These are phyloP conservation scores for Monosporozyma aerobia DNA, from an alignment of 805 yeast species.

Conservation along the genomic window DNA sequence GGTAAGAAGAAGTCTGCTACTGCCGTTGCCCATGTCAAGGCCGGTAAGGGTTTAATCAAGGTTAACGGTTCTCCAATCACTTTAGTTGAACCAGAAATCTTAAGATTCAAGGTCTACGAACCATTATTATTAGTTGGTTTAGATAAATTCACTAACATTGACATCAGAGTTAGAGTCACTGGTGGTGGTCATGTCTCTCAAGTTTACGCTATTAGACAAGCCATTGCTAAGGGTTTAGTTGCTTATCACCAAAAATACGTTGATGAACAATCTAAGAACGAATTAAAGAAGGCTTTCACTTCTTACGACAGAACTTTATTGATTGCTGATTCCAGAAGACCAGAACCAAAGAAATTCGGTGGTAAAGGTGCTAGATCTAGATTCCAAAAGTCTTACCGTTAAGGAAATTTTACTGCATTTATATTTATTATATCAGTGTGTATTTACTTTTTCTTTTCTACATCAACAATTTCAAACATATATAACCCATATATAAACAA, in stretches of 20 bases:
- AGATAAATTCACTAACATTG: constrained; percentile 97
- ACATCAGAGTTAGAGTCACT: constrained; percentile 97
- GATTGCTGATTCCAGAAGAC: constrained; percentile 99
- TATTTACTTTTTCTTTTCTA: constrained; percentile 1
- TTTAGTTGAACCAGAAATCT: constrained; percentile 97
- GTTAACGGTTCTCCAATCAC: constrained; percentile 99
- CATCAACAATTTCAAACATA: constrained; percentile 1
- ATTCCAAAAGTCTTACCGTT: constrained; percentile 99
- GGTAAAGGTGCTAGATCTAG: constrained; percentile 99
- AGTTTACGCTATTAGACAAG: constrained; percentile 99
- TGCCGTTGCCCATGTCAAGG: constrained; percentile 99
- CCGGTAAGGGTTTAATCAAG: constrained; percentile 98
- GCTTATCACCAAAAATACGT: constrained; percentile 99
- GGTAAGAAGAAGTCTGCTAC: constrained; percentile 99
- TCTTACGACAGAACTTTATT: constrained; percentile 98
- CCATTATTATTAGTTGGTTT: constrained; percentile 97
- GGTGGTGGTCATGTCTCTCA: constrained; percentile 99
- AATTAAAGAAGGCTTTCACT: constrained; percentile 95
- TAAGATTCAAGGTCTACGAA: constrained; percentile 99
- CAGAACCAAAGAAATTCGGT: constrained; percentile 99
- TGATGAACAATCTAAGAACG: constrained; percentile 99
- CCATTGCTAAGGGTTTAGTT: constrained; percentile 98
- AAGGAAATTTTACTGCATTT: constrained; percentile 46
- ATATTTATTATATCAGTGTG: constrained; percentile 35
- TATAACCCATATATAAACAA: constrained; percentile 13